Evolutionary conservation across 1,284 basidiomycete genomes (phyloP), one percentile per base, ranked within the genome.

Genomic region (Trametes polyzona): DNA sequence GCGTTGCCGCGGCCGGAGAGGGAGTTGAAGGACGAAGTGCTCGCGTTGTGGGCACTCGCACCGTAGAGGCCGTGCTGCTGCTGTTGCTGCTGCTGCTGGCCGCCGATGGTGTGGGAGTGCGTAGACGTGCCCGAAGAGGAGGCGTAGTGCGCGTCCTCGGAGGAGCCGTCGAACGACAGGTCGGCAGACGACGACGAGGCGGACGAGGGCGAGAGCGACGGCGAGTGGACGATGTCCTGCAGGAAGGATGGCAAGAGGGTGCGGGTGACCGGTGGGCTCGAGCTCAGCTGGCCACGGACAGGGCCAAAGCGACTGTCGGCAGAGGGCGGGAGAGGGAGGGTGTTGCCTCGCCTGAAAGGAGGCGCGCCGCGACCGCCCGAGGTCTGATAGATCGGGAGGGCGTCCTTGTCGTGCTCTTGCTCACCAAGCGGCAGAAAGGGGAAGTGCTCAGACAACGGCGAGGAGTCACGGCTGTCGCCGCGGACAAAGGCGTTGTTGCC

Each of bases 171-270:
- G 30, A 83, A 74, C 2, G 84, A 85, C 36, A 87, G 69, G 52
- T 88, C 87, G 5, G 84, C 82, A 2, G 84, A 86, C 1, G 84
- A 84, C 4, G 83, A 78, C 21, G 84, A 84, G 2, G 67, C 63
- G 33, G 84, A 76, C 4, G 61, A 63, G 7, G 58, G 86, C 78
- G 86, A 87, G 46, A 82, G 75, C 4, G 84, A 80, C 14, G 86
- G 84, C 0, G 84, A 82, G 66, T 83, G 82, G 16, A 88, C 80
- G 32, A 90, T 85, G 58, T 90, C 85, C 66, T 88, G 85, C 57
- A 91, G 70, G 75, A 89, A 90, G 4, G 87, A 83, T 1, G 88
- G 88, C 12, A 91, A 76, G 35, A 90, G 76, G 16, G 79, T 54
- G 41, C 47, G 53, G 26, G 61, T 41, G 10, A 43, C 53, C 10